Evolutionary conservation across 116 monocot genomes (phyloP), one percentile per base, ranked within the genome.

Genomic region (Thalassia testudinum): DNA sequence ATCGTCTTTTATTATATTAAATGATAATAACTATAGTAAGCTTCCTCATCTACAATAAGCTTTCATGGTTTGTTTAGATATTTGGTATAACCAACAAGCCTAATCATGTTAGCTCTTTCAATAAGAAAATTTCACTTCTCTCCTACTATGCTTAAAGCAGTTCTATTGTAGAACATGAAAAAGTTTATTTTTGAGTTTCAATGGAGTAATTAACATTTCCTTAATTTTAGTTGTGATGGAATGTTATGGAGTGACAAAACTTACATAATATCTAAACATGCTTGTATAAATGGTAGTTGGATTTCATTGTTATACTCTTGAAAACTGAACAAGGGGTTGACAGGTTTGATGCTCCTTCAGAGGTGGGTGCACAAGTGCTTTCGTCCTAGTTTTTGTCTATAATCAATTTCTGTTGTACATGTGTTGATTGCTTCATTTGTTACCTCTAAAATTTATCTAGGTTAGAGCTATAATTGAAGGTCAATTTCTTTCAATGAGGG

Each of bases 381-480:
- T 14, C 40, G 14, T 40, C 14, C 7, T 40, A 40, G 11, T 40
- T 40, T 40, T 7, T 14, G 14, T 40, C 40, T 40, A 8, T 40
- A 40, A 24, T 52, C 12, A 52, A 24, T 24, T 24, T 12, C 7
- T 24, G 25, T 25, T 19, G 0, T 24, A 24, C 7, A 8, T 40
- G 40, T 40, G 40, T 8, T 14, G 14, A 40, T 7, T 26, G 6
- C 7, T 11, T 21, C 21, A 3, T 29, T 13, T 21, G 27, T 5
- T n/a, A n/a, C n/a, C n/a, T n/a, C n/a, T n/a, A n/a, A n/a, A n/a
- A n/a, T n/a, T n/a, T n/a, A n/a, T 27, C 45, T 30, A 95, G 88
- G 78, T 88, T 21, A 75, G 88, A 21, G 95, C 95, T 17, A 51
- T 95, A 27, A 62, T 95, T 27, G 95, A 95, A 74, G 95, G 95